A percentile compares a stretch with the other conserved stretches of the same genome.
Evolutionary conservation across 2,329 filamentous ascomycete species (phyloP).

Genomic region (Hymenoscyphus fructigenus): DNA sequence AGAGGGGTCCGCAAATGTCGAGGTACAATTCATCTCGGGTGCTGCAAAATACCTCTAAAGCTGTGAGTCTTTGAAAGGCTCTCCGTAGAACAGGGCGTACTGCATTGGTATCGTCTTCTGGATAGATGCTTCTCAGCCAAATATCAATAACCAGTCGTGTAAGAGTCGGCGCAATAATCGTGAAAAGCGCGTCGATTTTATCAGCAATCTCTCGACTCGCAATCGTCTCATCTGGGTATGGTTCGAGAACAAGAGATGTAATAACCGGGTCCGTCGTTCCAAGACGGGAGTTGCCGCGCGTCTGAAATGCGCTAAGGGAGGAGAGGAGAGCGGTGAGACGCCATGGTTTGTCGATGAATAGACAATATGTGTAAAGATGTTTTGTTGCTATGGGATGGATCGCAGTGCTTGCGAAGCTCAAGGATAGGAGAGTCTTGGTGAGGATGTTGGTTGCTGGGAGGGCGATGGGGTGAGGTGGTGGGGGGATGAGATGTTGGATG

Average conservation of each 20-base stretch:
- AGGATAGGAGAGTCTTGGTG: slow-evolving; percentile 45
- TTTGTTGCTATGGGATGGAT: not conserved
- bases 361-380: not conserved
- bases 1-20: not conserved
- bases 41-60: slow-evolving; percentile 37
- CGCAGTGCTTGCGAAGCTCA: slow-evolving; percentile 39
- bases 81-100: slow-evolving; percentile 40
- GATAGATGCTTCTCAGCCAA: slow-evolving; percentile 45
- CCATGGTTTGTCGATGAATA: slow-evolving; percentile 1
- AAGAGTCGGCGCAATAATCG: slow-evolving; percentile 42
- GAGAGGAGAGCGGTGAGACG: not conserved
- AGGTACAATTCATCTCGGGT: not conserved
- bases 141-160: slow-evolving; percentile 49
- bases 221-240: not conserved
- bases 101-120: slow-evolving; percentile 43
- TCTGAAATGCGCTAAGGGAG: not conserved
- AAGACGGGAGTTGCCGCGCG: not conserved
- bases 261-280: not conserved
- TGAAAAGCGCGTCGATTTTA: slow-evolving; percentile 45
- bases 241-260: not conserved
- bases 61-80: slow-evolving; percentile 45
- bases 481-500: slow-evolving; percentile 14
- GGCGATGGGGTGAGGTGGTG: slow-evolving; percentile 12
- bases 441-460: slow-evolving; percentile 42
- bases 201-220: slow-evolving; percentile 33